A percentile compares a stretch with the other conserved stretches of the same genome.
phyloP scores from a whole-genome alignment of 2,329 filamentous ascomycete genomes.

The Microascus cirrosus region DNA sequence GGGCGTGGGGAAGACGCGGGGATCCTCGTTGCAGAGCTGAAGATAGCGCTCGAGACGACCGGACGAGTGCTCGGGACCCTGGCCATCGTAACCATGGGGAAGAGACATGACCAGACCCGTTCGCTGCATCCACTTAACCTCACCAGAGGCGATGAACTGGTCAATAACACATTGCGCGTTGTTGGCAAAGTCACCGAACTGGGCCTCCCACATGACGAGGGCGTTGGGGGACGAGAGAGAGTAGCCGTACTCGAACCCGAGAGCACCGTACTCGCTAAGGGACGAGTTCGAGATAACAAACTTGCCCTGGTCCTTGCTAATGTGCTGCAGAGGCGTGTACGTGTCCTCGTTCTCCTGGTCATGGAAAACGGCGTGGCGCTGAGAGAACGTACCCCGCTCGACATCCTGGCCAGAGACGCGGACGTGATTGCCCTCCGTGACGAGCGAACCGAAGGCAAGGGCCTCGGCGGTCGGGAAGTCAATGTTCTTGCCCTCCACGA shows the following conservation, averaged over 20 bases:
- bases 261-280: slow-evolving; percentile 55
- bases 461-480: slow-evolving; percentile 98
- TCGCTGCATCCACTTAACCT: slow-evolving; percentile 97
- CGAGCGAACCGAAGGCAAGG: slow-evolving; percentile 84
- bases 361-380: slow-evolving; percentile 93
- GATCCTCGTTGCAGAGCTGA: slow-evolving; percentile 95
- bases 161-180: slow-evolving; percentile 98
- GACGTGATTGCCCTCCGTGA: slow-evolving; percentile 89
- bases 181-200: slow-evolving; percentile 99
- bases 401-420: slow-evolving; percentile 98
- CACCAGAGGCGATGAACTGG: slow-evolving; percentile 95
- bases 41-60: slow-evolving; percentile 95
- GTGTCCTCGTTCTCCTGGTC: slow-evolving; percentile 92
- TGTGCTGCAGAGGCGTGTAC: slow-evolving; percentile 82
- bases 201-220: slow-evolving; percentile 98
- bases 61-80: slow-evolving; percentile 96
- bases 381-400: slow-evolving; percentile 97
- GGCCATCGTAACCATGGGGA: slow-evolving; percentile 95
- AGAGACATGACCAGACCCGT: slow-evolving; percentile 93
- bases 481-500: slow-evolving; percentile 79
- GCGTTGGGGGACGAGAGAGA: slow-evolving; percentile 94
- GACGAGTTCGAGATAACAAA: slow-evolving; percentile 98
- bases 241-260: slow-evolving; percentile 98
- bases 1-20: slow-evolving; percentile 75
- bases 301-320: slow-evolving; percentile 84